Evolutionary conservation across 768 basidiomycete genomes (phyloP), one percentile per base, ranked within the genome.

Genomic region (Naganishia vishniacii): DNA sequence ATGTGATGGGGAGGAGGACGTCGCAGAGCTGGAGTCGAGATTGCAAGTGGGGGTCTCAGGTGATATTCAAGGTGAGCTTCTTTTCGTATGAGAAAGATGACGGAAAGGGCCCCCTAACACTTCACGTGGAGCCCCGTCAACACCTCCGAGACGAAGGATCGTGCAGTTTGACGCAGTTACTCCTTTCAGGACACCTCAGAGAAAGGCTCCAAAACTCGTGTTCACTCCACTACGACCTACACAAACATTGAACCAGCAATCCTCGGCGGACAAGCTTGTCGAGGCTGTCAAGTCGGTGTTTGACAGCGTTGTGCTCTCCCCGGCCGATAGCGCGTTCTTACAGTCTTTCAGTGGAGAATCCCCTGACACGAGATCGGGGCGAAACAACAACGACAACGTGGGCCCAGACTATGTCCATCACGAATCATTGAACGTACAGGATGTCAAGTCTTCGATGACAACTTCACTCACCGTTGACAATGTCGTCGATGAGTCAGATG

Each of bases 151-250:
- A 16, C 32, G 37, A 23, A 56, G 25, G 26, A 26, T 34, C 18
- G 53, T 56, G 13, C 53, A 56, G 26, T 56, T 56, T 23, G 37
- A 41, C 23, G 3, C 31, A 1, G 37, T 26, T 15, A 56, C 53
- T 1, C 53, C 53, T 29, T 15, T 56, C 20, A n/a, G 23, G 16
- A 56, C 53, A 2, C 53, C 53, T 4, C 53, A 56, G n/a, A 32
- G 53, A 32, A 34, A 29, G 16, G 53, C 53, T 9, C 53, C 53
- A 26, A 56, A 31, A 23, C 37, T 56, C 12, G 31, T 56, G 11
- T 56, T 56, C 20, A 56, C 53, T 9, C 53, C 53, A 23, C 16
- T 56, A 34, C 32, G 25, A 20, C 4, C 34, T 56, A 25, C 31
- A 13, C 53, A 56, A 26, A 25, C 34, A 6, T 3, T 6, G 2